Evolutionary conservation across 176 grass and related monocot species (phyloP).

Genomic region (Aegilops bicornis): DNA sequence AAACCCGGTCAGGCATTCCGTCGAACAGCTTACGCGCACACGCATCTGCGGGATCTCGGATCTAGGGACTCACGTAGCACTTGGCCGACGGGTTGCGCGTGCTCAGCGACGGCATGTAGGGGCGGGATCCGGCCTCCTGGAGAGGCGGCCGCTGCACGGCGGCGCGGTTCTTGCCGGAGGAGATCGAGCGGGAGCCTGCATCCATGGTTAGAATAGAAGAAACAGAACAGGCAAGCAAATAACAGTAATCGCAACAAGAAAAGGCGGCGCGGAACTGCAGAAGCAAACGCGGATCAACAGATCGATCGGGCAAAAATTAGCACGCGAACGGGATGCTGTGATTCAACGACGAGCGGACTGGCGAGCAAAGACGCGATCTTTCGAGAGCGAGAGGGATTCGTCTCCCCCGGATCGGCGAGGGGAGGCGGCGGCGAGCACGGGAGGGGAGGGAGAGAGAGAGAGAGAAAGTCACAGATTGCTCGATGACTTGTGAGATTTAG

Average conservation of each 20-base stretch:
- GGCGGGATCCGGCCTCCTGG: no score
- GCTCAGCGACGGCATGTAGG: no score
- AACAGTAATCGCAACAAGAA: background rate
- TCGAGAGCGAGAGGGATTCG: background rate
- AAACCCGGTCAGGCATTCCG: background rate
- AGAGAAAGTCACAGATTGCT: background rate
- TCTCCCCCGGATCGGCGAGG: conserved; percentile 23
- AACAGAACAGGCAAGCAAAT: background rate
- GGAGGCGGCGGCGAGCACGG: background rate
- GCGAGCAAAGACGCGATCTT: background rate
- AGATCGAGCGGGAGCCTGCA: no score
- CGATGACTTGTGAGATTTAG: conserved; percentile 19
- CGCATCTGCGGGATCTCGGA: no score
- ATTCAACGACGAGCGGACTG: background rate
- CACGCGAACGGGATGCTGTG: background rate
- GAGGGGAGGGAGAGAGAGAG: background rate
- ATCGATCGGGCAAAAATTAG: background rate
- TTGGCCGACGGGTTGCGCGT: no score
- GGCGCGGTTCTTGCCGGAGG: no score
- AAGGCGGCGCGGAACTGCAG: background rate
- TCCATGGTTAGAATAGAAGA: no score
- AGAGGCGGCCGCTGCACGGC: no score
- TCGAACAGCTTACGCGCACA: no score
- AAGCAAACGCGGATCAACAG: background rate
- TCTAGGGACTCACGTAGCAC: no score